Evolutionary conservation across 139 green algal species (phyloP).

Genomic region (Diplosphaera chodatii): DNA sequence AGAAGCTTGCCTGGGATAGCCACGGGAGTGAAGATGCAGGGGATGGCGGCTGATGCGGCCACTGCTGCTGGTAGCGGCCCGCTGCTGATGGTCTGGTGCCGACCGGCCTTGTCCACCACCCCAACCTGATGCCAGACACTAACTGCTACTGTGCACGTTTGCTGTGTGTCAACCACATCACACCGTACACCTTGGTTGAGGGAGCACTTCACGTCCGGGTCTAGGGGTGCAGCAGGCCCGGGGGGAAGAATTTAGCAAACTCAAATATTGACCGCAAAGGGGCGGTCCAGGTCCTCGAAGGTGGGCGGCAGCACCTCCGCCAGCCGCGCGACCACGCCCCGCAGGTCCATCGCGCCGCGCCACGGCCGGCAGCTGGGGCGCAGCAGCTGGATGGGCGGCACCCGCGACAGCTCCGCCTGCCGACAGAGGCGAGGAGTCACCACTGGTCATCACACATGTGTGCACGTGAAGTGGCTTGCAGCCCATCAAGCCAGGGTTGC

Average conservation of each 20-base stretch:
- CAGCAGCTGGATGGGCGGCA: conserved; percentile 65
- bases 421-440: neutral
- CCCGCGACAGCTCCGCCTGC: conserved; percentile 36
- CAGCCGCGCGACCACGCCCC: conserved; percentile 54
- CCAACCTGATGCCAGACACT: no score
- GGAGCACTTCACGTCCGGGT: no score
- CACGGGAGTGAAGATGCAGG: conserved; percentile 70
- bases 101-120: conserved; percentile 48
- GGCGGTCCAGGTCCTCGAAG: conserved; percentile 68
- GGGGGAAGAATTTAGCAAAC: no score
- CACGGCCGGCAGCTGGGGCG: conserved; percentile 46
- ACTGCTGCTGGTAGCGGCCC: conserved; percentile 78
- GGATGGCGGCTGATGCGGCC: conserved; percentile 79
- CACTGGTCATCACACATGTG: no score
- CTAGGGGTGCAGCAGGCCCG: no score
- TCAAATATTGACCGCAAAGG: neutral
- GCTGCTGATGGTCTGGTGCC: conserved; percentile 64
- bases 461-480: no score
- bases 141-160: no score
- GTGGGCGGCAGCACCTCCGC: conserved; percentile 62
- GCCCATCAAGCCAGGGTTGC: no score
- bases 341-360: conserved; percentile 53
- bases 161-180: no score
- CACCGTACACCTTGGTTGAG: no score
- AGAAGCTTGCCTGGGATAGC: conserved; percentile 51